Evolutionary conservation across 2,329 filamentous ascomycete genomes (phyloP).

Genomic region (Hypoxylon sp.): DNA sequence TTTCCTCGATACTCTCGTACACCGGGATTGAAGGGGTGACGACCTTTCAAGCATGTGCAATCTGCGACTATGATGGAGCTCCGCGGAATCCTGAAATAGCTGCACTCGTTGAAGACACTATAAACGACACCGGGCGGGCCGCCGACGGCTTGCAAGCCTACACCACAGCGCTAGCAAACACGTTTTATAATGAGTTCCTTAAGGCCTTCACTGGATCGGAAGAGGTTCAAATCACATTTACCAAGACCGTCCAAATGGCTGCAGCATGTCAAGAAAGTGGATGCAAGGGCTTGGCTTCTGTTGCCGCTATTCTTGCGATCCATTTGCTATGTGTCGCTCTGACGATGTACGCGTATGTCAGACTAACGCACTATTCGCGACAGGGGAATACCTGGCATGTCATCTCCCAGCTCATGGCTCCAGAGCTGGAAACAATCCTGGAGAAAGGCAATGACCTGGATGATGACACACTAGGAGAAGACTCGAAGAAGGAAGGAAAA

Average conservation of each 20-base stretch:
- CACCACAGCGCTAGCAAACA: not conserved
- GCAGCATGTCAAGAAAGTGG: slow-evolving; percentile 7
- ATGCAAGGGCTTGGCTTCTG: slow-evolving; percentile 24
- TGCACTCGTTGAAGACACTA: not conserved
- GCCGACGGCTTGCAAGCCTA: not conserved
- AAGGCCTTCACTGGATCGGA: not conserved
- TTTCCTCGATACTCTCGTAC: not conserved
- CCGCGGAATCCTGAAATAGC: not conserved
- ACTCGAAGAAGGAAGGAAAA: not conserved
- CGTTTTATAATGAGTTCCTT: slow-evolving; percentile 1
- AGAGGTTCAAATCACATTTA: slow-evolving; percentile 1
- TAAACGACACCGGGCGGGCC: not conserved
- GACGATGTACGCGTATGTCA: slow-evolving; percentile 21
- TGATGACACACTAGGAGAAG: not conserved
- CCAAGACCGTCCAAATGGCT: slow-evolving; percentile 5
- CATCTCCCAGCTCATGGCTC: slow-evolving; percentile 27
- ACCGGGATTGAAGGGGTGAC: not conserved
- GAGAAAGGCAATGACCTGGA: not conserved
- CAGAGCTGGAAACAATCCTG: slow-evolving; percentile 13
- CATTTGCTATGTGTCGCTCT: slow-evolving; percentile 26
- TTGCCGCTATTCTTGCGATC: slow-evolving; percentile 10
- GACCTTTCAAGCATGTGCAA: not conserved
- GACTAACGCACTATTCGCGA: slow-evolving; percentile 27
- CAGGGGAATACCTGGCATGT: slow-evolving; percentile 37
- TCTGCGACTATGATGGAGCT: not conserved